These are phyloP conservation scores for Ceratocystis destructans DNA, from an alignment of 2,329 filamentous ascomycete genomes.

Conservation along the genomic window DNA sequence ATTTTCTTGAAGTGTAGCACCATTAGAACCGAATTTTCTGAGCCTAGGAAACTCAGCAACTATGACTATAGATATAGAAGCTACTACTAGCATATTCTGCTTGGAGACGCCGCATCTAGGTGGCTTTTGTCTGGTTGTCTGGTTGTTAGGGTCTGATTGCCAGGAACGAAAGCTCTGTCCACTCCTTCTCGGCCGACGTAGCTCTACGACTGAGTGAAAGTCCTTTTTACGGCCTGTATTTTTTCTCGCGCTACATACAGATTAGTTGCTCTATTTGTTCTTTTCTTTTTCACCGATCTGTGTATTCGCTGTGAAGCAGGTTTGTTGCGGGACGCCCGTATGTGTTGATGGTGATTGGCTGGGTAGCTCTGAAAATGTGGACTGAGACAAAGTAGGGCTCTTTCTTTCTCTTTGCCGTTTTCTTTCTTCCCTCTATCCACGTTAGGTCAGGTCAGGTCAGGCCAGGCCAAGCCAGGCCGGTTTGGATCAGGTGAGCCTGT, in stretches of 20 bases:
- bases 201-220: background rate
- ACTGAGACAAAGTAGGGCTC: background rate
- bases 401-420: background rate
- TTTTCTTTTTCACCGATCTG: too few relatives aligned
- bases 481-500: too few relatives aligned
- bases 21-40: too few relatives aligned
- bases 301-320: too few relatives aligned
- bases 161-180: background rate
- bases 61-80: too few relatives aligned
- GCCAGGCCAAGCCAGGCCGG: background rate
- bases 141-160: background rate
- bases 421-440: background rate
- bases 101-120: too few relatives aligned
- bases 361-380: background rate
- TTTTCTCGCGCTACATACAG: background rate
- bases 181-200: constrained; percentile 6
- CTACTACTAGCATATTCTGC: too few relatives aligned
- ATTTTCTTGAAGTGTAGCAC: background rate
- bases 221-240: background rate
- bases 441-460: too few relatives aligned
- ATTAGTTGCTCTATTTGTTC: too few relatives aligned
- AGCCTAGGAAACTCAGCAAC: too few relatives aligned
- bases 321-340: too few relatives aligned
- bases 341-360: background rate
- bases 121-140: too few relatives aligned